Conservation (phyloP, 306 rosid genomes). For the Sechiopsis laciniata region DNA sequence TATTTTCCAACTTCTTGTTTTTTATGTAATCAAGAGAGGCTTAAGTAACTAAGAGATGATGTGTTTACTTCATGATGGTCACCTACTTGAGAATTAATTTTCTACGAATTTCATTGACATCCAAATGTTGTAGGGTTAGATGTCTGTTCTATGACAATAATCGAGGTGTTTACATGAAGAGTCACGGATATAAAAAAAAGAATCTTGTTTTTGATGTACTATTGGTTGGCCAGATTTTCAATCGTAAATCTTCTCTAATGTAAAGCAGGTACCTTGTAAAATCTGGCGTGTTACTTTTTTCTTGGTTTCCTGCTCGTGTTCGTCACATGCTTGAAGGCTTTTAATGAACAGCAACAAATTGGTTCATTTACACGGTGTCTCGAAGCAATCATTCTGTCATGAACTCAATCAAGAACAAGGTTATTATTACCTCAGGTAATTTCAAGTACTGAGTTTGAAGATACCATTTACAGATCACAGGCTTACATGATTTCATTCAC, state of each 20-base stretch:
- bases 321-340: conserved; percentile 8
- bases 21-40: too few relatives aligned
- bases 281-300: not conserved
- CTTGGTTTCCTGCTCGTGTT: not conserved
- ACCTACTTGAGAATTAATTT: too few relatives aligned
- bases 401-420: conserved; percentile 3
- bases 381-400: not conserved
- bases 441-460: not conserved
- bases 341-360: conserved; percentile 6
- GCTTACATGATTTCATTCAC: not conserved
- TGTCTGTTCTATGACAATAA: too few relatives aligned
- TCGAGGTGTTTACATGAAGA: too few relatives aligned
- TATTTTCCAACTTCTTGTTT: not conserved
- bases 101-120: too few relatives aligned
- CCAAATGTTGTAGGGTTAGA: too few relatives aligned
- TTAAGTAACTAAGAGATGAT: too few relatives aligned
- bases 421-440: not conserved
- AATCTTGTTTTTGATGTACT: not conserved
- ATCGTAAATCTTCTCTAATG: not conserved
- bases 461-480: not conserved
- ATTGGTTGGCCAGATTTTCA: not conserved
- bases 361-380: not conserved
- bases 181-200: too few relatives aligned
- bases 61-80: too few relatives aligned
- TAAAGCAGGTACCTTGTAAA: conserved; percentile 13